phyloP scores from a whole-genome alignment of 1,139 yeast species.

The Suhomyces kunorum region DNA sequence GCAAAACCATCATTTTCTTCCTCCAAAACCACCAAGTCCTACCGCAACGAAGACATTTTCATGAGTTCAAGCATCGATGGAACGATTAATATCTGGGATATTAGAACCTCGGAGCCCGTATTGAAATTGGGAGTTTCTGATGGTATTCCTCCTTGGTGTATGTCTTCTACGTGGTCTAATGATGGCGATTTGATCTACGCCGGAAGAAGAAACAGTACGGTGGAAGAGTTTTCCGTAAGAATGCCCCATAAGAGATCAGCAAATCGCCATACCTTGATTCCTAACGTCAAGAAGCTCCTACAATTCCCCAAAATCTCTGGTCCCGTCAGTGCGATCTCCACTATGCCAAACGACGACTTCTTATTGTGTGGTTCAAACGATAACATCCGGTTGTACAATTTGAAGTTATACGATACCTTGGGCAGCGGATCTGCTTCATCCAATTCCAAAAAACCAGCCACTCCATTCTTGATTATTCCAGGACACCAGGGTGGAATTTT shows the following conservation, averaged over 20 bases:
- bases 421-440: conserved; percentile 14
- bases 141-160: conserved; percentile 92
- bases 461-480: conserved; percentile 63
- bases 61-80: conserved; percentile 87
- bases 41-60: conserved; percentile 59
- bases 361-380: conserved; percentile 87
- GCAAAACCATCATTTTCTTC: conserved; percentile 9
- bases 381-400: conserved; percentile 82
- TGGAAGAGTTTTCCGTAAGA: conserved; percentile 80
- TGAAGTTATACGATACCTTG: conserved; percentile 49
- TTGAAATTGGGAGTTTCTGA: conserved; percentile 57
- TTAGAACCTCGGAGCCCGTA: conserved; percentile 54
- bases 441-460: conserved; percentile 41
- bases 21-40: conserved; percentile 22
- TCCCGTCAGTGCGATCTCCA: conserved; percentile 77
- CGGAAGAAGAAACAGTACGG: conserved; percentile 86
- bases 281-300: conserved; percentile 58
- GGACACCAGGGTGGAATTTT: conserved; percentile 63
- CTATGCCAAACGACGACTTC: conserved; percentile 81
- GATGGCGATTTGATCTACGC: conserved; percentile 79
- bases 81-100: conserved; percentile 79
- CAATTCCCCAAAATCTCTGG: conserved; percentile 89
- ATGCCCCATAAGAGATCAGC: conserved; percentile 46
- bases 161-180: conserved; percentile 87
- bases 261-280: conserved; percentile 27